Evolutionary conservation across 108 stramenopile species (phyloP), one percentile per base, ranked within the genome.

Genomic region (Conticribra guillardii): DNA sequence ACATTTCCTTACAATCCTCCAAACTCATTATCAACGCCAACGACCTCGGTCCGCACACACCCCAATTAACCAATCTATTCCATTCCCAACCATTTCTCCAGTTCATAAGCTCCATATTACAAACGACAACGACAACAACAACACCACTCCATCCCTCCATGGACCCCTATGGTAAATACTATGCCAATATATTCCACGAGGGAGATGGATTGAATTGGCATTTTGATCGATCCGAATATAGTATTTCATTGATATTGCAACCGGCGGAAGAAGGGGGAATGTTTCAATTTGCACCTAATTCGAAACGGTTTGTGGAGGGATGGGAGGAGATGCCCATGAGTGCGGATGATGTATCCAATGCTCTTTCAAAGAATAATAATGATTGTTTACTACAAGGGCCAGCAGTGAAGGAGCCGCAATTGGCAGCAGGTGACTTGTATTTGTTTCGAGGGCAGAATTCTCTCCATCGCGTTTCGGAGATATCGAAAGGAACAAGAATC

Each of bases 171-270:
- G 73, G 73, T 3, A 74, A 34, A 34, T 75, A 67, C 44, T 75
- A 75, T 52, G 73, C 73, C 33, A 74, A 60, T 44, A 60, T 74
- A 48, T 74, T 74, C 33, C 45, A 57, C 22, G 58, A 49, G 18
- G 74, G 67, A 19, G 74, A 75, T 37, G 68, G 68, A 31, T 62
- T 75, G 51, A 52, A 75, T 26, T 75, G 37, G 27, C 67, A 75
- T 54, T 69, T 75, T 32, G 74, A 75, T 44, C 18, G 67, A 46
- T 69, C 74, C 2, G 74, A 75, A 34, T 75, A 69, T 26, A 75
- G 74, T 26, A 69, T 75, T 28, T 69, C 67, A 5, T 46, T 75
- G 29, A 69, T 75, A 32, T 30, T 75, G n/a, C 58, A 60, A 45
- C 74, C 74, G 0, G 58, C 74, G 26, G 48, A 57, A 17, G 55